Conservation (phyloP, 352 stramenopile species). For the Thalassiosira delicatula region DNA sequence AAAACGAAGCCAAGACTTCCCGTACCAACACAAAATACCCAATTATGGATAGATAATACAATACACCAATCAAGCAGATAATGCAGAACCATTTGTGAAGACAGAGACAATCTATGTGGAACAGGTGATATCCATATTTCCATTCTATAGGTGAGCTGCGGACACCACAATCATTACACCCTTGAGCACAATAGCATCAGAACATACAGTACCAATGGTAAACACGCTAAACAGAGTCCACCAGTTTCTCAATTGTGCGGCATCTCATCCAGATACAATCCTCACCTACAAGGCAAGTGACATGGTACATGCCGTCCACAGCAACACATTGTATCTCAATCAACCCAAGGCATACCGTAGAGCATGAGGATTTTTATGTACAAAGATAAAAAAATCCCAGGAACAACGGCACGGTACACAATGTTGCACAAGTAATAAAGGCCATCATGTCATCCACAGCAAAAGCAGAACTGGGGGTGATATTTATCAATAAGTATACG, state of each 20-base stretch:
- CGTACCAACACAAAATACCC: background rate
- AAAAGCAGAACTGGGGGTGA: conserved; percentile 14
- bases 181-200: conserved; percentile 18
- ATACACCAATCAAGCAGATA: background rate
- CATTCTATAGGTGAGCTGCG: conserved; percentile 13
- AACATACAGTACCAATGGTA: conserved; percentile 44
- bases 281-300: conserved; percentile 48
- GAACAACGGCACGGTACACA: conserved; percentile 18
- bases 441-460: conserved; percentile 9
- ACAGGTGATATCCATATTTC: background rate
- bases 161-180: conserved; percentile 36
- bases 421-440: background rate
- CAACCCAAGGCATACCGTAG: conserved; percentile 27
- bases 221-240: conserved; percentile 29
- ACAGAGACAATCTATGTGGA: conserved; percentile 33
- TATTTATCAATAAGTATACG: conserved; percentile 13
- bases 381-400: background rate
- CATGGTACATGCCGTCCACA: conserved; percentile 33
- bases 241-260: conserved; percentile 52
- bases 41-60: background rate
- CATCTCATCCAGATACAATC: conserved; percentile 53
- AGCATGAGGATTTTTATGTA: conserved; percentile 18
- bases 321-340: conserved; percentile 44
- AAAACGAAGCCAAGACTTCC: background rate
- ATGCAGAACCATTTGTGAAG: background rate